Conservation (phyloP, 371 early-diverging fungal genomes). For the Neoconidiobolus thromboides region DNA sequence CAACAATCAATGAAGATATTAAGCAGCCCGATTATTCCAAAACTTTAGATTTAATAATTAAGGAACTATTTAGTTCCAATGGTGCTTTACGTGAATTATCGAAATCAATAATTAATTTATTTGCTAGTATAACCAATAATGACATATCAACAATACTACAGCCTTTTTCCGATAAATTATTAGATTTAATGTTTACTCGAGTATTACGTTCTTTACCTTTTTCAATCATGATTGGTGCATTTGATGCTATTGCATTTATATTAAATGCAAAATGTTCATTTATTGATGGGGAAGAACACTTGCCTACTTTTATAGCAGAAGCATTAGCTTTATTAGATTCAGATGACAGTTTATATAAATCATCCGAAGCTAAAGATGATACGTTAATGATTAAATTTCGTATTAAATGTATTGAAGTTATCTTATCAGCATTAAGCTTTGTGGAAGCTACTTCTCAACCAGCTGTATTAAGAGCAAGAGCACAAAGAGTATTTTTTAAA, state of each 20-base stretch:
- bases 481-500: constrained; percentile 95
- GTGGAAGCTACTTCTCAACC: constrained; percentile 62
- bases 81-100: constrained; percentile 73
- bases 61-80: constrained; percentile 86
- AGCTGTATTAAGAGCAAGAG: constrained; percentile 58
- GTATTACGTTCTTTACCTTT: constrained; percentile 90
- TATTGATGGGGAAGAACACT: constrained; percentile 68
- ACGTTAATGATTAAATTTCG: constrained; percentile 67
- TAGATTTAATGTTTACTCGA: constrained; percentile 91
- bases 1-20: constrained; percentile 18
- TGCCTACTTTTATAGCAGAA: constrained; percentile 76
- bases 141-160: constrained; percentile 68
- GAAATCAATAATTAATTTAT: constrained; percentile 55
- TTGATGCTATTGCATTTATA: constrained; percentile 94
- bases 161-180: constrained; percentile 66
- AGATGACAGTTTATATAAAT: constrained; percentile 84
- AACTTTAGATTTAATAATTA: constrained; percentile 53
- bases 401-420: constrained; percentile 84
- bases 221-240: constrained; percentile 93
- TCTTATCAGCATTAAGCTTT: constrained; percentile 82
- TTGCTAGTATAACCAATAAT: constrained; percentile 56
- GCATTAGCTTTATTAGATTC: constrained; percentile 90
- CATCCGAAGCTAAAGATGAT: constrained; percentile 53
- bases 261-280: constrained; percentile 78
- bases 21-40: constrained; percentile 30